Evolutionary conservation across 2,329 filamentous ascomycete species (phyloP).

Genomic region (Talaromyces sp.): DNA sequence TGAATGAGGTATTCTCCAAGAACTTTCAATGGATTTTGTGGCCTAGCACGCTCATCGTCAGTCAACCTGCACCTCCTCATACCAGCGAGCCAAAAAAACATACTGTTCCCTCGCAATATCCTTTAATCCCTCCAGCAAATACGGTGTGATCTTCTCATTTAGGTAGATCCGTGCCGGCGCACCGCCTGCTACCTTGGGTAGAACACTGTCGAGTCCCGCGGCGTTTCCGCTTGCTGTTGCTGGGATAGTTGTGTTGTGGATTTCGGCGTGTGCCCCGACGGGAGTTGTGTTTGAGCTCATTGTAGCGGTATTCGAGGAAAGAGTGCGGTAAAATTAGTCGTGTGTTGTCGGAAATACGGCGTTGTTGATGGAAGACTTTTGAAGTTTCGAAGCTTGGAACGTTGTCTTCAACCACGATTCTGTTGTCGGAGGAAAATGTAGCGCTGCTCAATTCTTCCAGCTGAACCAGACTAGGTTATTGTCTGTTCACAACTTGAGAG

Average conservation of each 20-base stretch:
- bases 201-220: neutral
- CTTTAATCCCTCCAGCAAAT: slow-evolving; percentile 72
- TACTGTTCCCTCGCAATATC: slow-evolving; percentile 66
- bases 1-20: slow-evolving; percentile 69
- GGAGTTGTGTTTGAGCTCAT: slow-evolving; percentile 18
- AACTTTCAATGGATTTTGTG: slow-evolving; percentile 63
- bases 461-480: neutral
- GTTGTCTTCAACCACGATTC: neutral
- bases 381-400: neutral
- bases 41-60: slow-evolving; percentile 44
- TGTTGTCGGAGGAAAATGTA: neutral
- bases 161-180: slow-evolving; percentile 67
- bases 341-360: neutral
- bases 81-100: slow-evolving; percentile 34
- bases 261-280: slow-evolving; percentile 7
- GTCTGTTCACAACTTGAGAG: neutral
- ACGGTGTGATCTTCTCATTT: slow-evolving; percentile 65
- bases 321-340: neutral
- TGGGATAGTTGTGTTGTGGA: slow-evolving; percentile 4
- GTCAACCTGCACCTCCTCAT: neutral
- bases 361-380: neutral
- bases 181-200: slow-evolving; percentile 49
- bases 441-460: no score
- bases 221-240: slow-evolving; percentile 3
- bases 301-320: neutral